Evolutionary conservation across 2,329 filamentous ascomycete genomes (phyloP).

Genomic region (Calonectria pseudoturangicola): DNA sequence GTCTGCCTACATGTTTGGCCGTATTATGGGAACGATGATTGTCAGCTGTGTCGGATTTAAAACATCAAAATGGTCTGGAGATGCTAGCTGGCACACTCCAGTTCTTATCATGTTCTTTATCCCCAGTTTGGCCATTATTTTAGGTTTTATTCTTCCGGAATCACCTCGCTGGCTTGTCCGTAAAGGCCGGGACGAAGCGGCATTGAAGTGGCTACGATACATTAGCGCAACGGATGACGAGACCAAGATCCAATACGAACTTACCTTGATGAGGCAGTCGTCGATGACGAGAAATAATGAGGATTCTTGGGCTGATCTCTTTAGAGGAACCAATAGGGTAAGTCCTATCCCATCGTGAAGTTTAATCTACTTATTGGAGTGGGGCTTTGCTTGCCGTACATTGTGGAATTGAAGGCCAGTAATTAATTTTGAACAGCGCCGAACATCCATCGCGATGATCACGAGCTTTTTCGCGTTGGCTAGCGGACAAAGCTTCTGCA

Average conservation of each 20-base stretch:
- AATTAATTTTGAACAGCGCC: background rate
- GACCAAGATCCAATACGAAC: background rate
- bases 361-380: no score
- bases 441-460: background rate
- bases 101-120: conserved; percentile 11
- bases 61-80: background rate
- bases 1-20: conserved; percentile 6
- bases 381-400: background rate
- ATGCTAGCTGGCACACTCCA: background rate
- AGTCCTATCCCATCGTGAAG: background rate
- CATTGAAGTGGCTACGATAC: background rate
- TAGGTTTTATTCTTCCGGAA: background rate
- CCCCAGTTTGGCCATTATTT: background rate
- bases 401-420: background rate
- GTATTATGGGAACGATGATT: background rate
- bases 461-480: conserved; percentile 14
- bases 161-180: conserved; percentile 2
- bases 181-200: background rate
- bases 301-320: background rate
- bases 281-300: background rate
- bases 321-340: background rate
- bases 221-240: background rate
- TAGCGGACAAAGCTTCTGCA: conserved; percentile 9
- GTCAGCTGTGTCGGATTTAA: background rate
- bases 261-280: background rate